Percentiles rank a stretch among this genome's conserved stretches.
These are phyloP conservation scores for Penicillium thymicola DNA, from an alignment of 2,329 filamentous ascomycete species.

Conservation along the genomic window DNA sequence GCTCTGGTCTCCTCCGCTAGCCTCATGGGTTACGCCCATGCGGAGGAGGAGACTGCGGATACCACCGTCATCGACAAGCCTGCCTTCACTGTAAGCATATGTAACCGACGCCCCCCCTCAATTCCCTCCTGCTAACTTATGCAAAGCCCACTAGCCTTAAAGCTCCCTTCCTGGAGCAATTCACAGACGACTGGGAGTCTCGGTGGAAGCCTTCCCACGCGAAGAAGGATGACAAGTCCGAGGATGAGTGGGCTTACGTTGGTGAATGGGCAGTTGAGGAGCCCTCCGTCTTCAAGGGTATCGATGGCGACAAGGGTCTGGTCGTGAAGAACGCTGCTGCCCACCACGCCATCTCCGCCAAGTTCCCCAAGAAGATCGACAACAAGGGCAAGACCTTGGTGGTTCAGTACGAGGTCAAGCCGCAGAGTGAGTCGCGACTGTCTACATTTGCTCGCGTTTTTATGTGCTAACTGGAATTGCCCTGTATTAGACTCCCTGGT, in stretches of 20 bases:
- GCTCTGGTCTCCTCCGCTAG: slow-evolving; percentile 68
- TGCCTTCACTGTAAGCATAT: slow-evolving; percentile 74
- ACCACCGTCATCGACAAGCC: slow-evolving; percentile 66
- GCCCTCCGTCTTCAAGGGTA: slow-evolving; percentile 83
- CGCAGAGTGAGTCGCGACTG: slow-evolving; percentile 70
- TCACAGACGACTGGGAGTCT: slow-evolving; percentile 91
- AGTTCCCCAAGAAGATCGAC: slow-evolving; percentile 94
- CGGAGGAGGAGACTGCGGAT: slow-evolving; percentile 59
- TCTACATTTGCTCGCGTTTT: neutral
- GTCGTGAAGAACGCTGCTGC: slow-evolving; percentile 97
- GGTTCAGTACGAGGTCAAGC: slow-evolving; percentile 98
- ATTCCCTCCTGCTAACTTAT: slow-evolving; percentile 2
- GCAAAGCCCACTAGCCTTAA: slow-evolving; percentile 84
- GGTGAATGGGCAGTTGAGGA: slow-evolving; percentile 97
- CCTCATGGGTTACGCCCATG: slow-evolving; percentile 62
- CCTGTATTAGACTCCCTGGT: slow-evolving; percentile 74
- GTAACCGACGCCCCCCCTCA: slow-evolving; percentile 4
- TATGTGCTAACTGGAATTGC: neutral
- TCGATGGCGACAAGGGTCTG: slow-evolving; percentile 91
- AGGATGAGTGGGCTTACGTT: slow-evolving; percentile 94
- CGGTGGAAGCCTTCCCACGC: slow-evolving; percentile 94
- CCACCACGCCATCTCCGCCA: slow-evolving; percentile 98
- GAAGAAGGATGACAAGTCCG: slow-evolving; percentile 85
- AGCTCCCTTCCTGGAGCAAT: slow-evolving; percentile 96
- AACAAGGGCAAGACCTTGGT: slow-evolving; percentile 97